These are phyloP conservation scores for Lophiostoma macrostomum DNA, from an alignment of 495 filamentous ascomycete species.

Conservation along the genomic window DNA sequence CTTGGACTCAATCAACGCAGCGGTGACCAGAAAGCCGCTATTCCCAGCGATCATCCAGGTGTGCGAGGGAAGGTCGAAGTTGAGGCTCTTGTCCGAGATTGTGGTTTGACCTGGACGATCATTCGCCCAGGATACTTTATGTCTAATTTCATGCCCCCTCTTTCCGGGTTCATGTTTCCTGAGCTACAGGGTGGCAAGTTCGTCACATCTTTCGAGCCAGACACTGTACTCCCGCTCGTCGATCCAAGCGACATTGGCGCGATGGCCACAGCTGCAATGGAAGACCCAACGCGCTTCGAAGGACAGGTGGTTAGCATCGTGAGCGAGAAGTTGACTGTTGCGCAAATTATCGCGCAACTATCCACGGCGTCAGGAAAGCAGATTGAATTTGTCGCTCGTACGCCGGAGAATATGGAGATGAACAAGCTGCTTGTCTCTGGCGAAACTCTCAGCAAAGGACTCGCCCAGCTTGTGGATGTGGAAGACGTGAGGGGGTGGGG, in stretches of 20 bases:
- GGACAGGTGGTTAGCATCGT: constrained; percentile 42
- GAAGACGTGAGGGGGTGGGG: constrained; percentile 34
- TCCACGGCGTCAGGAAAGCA: constrained; percentile 37
- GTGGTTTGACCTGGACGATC: constrained; percentile 42
- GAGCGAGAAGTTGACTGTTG: constrained; percentile 40
- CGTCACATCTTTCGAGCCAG: constrained; percentile 36
- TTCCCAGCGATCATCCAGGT: constrained; percentile 31
- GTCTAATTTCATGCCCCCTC: constrained; percentile 47
- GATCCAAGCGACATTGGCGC: constrained; percentile 50
- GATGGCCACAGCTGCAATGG: constrained; percentile 47
- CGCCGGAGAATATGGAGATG: constrained; percentile 41
- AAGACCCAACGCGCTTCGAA: constrained; percentile 43
- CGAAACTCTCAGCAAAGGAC: constrained; percentile 38
- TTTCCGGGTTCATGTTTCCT: constrained; percentile 39
- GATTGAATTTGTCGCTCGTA: constrained; percentile 40
- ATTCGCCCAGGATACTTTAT: constrained; percentile 51
- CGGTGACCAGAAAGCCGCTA: constrained; percentile 29
- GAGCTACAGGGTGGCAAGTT: constrained; percentile 42
- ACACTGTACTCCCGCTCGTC: constrained; percentile 42
- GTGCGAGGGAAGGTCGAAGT: constrained; percentile 42
- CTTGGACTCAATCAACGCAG: constrained; percentile 30
- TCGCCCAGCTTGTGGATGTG: constrained; percentile 41
- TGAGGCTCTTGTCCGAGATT: constrained; percentile 34
- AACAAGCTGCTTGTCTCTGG: constrained; percentile 37
- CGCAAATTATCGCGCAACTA: constrained; percentile 39